Conservation (phyloP, 805 yeast genomes). For the Starmera dryadoides region DNA sequence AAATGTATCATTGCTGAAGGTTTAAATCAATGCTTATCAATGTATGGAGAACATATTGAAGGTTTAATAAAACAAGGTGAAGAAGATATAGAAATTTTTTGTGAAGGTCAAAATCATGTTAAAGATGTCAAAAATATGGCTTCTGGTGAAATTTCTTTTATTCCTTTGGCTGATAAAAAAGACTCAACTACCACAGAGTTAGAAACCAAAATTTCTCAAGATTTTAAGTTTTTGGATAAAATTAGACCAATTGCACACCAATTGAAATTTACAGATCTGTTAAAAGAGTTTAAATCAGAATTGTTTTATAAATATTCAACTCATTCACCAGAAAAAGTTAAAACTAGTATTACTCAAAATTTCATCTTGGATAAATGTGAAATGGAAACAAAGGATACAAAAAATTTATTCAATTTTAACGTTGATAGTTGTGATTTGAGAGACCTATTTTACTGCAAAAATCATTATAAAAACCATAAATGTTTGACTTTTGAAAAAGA, state of each 20-base stretch:
- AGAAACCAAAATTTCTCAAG: slow-evolving; percentile 8
- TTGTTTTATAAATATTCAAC: slow-evolving; percentile 8
- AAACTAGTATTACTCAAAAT: slow-evolving; percentile 1
- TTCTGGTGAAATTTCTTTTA: too few species aligned
- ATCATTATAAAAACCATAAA: slow-evolving; percentile 9
- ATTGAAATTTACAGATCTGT: slow-evolving; percentile 6
- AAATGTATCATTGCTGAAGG: slow-evolving; percentile 6
- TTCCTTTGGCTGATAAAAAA: not conserved
- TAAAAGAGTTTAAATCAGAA: slow-evolving; percentile 10
- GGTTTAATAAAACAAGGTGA: not conserved
- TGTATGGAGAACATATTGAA: slow-evolving; percentile 1
- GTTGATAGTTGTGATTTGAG: slow-evolving; percentile 19
- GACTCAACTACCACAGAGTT: not conserved
- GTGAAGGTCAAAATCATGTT: not conserved
- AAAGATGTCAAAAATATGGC: not conserved
- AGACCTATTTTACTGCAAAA: slow-evolving; percentile 17
- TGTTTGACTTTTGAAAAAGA: slow-evolving; percentile 9
- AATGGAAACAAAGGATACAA: slow-evolving; percentile 7
- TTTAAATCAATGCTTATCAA: slow-evolving; percentile 3
- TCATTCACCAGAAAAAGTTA: not conserved
- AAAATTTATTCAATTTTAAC: slow-evolving; percentile 9
- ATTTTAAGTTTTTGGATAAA: slow-evolving; percentile 6
- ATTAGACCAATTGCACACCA: slow-evolving; percentile 9
- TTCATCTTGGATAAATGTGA: slow-evolving; percentile 16
- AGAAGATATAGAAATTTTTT: slow-evolving; percentile 1